Base-by-base conservation (phyloP, 106 monocot genomes). In the Hemerocallis citrina region DNA sequence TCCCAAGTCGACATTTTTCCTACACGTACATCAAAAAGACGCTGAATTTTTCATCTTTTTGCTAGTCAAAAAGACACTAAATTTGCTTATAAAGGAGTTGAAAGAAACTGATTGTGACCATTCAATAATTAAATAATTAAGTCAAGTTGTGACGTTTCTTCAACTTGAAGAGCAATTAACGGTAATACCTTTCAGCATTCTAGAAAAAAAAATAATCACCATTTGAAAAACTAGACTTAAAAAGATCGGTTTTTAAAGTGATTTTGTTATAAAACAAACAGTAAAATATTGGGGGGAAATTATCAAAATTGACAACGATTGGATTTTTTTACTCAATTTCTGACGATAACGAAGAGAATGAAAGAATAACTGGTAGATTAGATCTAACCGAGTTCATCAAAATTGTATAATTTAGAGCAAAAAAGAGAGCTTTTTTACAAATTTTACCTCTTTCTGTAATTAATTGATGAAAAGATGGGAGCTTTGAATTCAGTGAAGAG, bases 1-100 rank as follows among this genome's bases (percentile, higher is more conserved):
- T 68, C 68, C 68, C 68, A 68, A 68, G 58, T 31, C 5, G 68
- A 57, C 68, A 68, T 68, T 57, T 44, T 54, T 52, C 11, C 13
- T n/a, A 0, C n/a, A 16, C 12, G 10, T 50, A 3, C 12, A 6
- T 54, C 16, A 54, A 54, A 54, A n/a, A 31, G 32, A 30, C 30
- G 15, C 54, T 54, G 32, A 32, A 32, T 16, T 54, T 29, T 17
- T 10, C 36, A n/a, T n/a, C 55, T n/a, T n/a, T n/a, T n/a, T n/a
- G n/a, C n/a, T n/a, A 50, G 14, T 27, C 13, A 25, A 10, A 27
- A 25, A 13, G 11, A 45, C 41, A 41, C 41, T 41, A 10, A 49
- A 49, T n/a, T n/a, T n/a, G n/a, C 4, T 4, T 7, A 6, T 0
- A 21, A 29, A 52, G 52, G 14, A 52, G 27, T 31, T 6, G 24